Base-by-base conservation (phyloP, 495 filamentous ascomycete species). In the Xanthoparmelia taractica region DNA sequence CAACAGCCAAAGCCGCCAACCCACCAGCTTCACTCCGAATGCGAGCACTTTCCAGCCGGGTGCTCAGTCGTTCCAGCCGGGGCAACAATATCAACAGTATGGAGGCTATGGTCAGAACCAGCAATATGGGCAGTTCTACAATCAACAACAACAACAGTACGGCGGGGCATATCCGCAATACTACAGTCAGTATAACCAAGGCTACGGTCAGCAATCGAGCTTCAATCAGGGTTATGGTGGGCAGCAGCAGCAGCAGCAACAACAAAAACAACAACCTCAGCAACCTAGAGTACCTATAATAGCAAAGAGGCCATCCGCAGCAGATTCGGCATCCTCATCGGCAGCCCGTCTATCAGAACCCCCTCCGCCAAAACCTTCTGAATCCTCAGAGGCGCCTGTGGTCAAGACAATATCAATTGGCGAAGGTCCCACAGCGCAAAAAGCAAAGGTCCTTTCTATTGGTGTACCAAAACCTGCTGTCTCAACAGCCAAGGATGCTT, bases 41-140 rank as follows among this genome's bases (percentile, higher is more conserved):
- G 91, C 88, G 23, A 82, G 84, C 64, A 81, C 86, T 27, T 98
- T 98, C 79, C 84, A 85, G 48, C 93, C 93, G 27, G 85, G 83
- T 20, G 91, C 89, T 13, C 78, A 84, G 62, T 71, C 84, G 38
- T 96, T 96, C 72, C 83, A 88, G 57, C 93, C 92, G 8, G 88
- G 87, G 58, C 88, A 89, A 74, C 73, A 74, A 23, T 87, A 76
- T 68, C 77, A 78, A 65, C 76, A 79, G 58, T 80, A 82, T 56
- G 74, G 76, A 48, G 75, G 73, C 40, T 78, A 75, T 57, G 68
- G 65, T 59, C 74, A 75, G 31, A 73, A 80, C 63, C 81, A 80
- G 57, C 78, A 80, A 57, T 77, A 82, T 50, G 62, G 58, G 20
- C 78, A 80, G 63, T 72, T 74, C 34, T 76, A 79, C 64, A 74